A percentile compares a stretch with the other conserved stretches of the same genome.
These are phyloP conservation scores for Ichthyophthirius multifiliis DNA, from an alignment of 169 alveolate genomes.

Conservation along the genomic window DNA sequence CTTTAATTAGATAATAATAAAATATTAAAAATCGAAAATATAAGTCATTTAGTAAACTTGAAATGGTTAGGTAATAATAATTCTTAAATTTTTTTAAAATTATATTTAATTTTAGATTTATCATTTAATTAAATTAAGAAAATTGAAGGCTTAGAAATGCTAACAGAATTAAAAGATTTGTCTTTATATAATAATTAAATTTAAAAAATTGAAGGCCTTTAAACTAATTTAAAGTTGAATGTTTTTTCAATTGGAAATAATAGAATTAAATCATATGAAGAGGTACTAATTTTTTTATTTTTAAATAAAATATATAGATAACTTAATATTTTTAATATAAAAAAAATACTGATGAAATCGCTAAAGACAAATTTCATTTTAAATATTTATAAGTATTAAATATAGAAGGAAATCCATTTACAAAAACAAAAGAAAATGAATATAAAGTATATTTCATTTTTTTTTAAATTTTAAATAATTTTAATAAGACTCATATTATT, in stretches of 20 bases:
- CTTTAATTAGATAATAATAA: slow-evolving; percentile 81
- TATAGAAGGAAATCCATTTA: slow-evolving; percentile 65
- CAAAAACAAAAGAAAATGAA: slow-evolving; percentile 57
- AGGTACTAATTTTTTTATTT: slow-evolving; percentile 16
- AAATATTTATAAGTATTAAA: slow-evolving; percentile 62
- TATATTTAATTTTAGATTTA: neutral
- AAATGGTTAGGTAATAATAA: slow-evolving; percentile 66
- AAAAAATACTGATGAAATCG: slow-evolving; percentile 17
- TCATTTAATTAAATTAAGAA: slow-evolving; percentile 56
- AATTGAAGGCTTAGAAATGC: slow-evolving; percentile 67
- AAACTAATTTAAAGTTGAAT: slow-evolving; percentile 57
- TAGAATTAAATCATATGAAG: slow-evolving; percentile 43
- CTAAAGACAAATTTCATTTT: slow-evolving; percentile 6
- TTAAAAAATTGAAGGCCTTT: slow-evolving; percentile 53
- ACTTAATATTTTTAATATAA: slow-evolving; percentile 20
- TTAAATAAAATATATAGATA: neutral
- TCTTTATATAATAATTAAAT: slow-evolving; percentile 68
- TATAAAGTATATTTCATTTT: slow-evolving; percentile 26
- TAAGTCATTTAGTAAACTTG: slow-evolving; percentile 70
- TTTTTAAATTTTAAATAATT: neutral
- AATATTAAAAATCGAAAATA: slow-evolving; percentile 68
- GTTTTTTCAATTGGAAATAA: slow-evolving; percentile 76
- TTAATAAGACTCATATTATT: slow-evolving; percentile 33
- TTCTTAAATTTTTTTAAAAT: neutral
- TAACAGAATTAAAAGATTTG: slow-evolving; percentile 68